A percentile compares a stretch with the other conserved stretches of the same genome.
Evolutionary conservation across 257 asterid genomes (phyloP).

Genomic region (Nicotiana paniculata): DNA sequence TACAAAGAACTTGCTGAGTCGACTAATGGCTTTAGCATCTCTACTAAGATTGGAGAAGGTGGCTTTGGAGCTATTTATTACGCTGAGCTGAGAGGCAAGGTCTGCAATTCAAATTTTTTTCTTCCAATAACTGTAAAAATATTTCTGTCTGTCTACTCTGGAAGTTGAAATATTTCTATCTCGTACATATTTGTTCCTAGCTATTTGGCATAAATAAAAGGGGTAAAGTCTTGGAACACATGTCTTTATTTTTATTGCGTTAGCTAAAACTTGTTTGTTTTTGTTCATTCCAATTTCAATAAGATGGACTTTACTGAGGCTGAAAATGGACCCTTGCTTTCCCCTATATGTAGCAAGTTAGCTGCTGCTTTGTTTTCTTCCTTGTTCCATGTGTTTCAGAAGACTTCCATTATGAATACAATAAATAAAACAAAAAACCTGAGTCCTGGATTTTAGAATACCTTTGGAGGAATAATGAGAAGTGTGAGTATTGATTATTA

Average conservation of each 20-base stretch:
- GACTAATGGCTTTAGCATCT: slow-evolving; percentile 67
- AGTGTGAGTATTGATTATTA: background rate
- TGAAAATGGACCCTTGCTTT: background rate
- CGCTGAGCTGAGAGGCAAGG: slow-evolving; percentile 98
- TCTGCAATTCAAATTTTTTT: slow-evolving; percentile 18
- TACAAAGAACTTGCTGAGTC: slow-evolving; percentile 83
- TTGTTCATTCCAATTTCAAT: background rate
- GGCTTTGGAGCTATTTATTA: slow-evolving; percentile 93
- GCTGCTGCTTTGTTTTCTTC: background rate
- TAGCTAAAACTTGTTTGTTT: background rate
- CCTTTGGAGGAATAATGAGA: background rate
- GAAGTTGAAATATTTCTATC: background rate
- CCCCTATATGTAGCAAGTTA: too few relatives aligned
- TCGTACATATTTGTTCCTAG: background rate
- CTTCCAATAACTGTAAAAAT: background rate
- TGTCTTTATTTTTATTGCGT: background rate
- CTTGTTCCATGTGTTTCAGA: background rate
- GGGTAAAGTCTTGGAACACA: background rate
- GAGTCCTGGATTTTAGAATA: background rate
- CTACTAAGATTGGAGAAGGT: slow-evolving; percentile 88
- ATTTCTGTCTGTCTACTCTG: background rate
- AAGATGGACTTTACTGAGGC: background rate
- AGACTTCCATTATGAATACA: background rate
- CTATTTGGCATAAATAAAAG: background rate
- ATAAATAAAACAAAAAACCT: background rate